Evolutionary conservation across 2,329 filamentous ascomycete genomes (phyloP).

Genomic region (Cercospora sojina): DNA sequence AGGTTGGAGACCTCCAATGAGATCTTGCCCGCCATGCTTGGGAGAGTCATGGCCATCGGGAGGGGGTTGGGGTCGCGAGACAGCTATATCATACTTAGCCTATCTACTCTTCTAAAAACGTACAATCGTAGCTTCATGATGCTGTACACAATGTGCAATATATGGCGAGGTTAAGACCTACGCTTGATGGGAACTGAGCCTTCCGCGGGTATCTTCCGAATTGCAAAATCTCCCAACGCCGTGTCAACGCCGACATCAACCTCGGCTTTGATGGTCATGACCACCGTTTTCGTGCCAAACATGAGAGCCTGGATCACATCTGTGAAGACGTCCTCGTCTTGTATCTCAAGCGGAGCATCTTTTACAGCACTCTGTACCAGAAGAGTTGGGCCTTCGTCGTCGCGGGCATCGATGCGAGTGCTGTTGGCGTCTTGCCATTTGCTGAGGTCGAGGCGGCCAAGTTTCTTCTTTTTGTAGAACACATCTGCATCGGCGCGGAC

Average conservation of each 20-base stretch:
- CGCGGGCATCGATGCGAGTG: conserved; percentile 58
- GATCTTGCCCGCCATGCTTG: conserved; percentile 12
- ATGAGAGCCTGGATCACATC: conserved; percentile 78
- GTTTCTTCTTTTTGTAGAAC: conserved; percentile 71
- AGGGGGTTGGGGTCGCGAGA: conserved; percentile 23
- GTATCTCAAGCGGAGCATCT: conserved; percentile 78
- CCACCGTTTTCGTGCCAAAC: conserved; percentile 68
- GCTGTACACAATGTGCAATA: conserved; percentile 15
- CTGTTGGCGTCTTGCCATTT: conserved; percentile 86
- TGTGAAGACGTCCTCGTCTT: conserved; percentile 73
- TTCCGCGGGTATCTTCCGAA: conserved; percentile 79
- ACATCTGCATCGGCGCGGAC: conserved; percentile 78
- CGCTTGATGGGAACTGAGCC: conserved; percentile 89
- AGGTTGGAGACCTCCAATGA: conserved; percentile 49
- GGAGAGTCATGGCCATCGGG: conserved; percentile 14
- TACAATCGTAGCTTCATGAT: conserved; percentile 15
- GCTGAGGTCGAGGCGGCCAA: conserved; percentile 75
- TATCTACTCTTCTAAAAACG: conserved; percentile 25
- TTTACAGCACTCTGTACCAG: conserved; percentile 73
- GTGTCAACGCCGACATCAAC: conserved; percentile 84
- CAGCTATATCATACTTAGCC: conserved; percentile 29
- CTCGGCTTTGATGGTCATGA: conserved; percentile 70
- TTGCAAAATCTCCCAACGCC: conserved; percentile 72
- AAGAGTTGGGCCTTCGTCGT: conserved; percentile 61
- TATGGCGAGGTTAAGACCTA: conserved; percentile 57